Evolutionary conservation across 176 grass and related monocot species (phyloP).

Genomic region (Rhynchospora breviuscula): DNA sequence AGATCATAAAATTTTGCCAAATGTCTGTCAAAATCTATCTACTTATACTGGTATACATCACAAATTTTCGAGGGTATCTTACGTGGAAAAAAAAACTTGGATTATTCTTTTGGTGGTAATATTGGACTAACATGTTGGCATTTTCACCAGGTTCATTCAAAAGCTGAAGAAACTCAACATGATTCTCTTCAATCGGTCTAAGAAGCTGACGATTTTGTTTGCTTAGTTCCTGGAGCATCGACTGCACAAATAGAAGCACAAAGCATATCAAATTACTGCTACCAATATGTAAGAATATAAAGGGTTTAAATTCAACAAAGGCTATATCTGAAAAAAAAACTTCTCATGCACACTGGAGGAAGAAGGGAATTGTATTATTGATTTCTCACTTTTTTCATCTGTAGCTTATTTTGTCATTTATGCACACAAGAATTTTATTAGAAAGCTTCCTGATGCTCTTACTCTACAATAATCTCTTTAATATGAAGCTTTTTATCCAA

Average conservation of each 20-base stretch:
- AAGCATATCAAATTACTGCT: constrained; percentile 19
- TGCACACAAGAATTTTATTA: too few relatives aligned
- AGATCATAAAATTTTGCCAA: too few relatives aligned
- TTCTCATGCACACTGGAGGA: too few relatives aligned
- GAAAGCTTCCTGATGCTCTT: too few relatives aligned
- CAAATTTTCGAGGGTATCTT: too few relatives aligned
- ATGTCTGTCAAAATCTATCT: too few relatives aligned
- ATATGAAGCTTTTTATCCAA: too few relatives aligned
- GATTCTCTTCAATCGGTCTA: constrained; percentile 86
- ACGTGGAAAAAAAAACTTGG: background rate
- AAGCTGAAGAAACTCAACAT: constrained; percentile 87
- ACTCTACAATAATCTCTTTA: too few relatives aligned
- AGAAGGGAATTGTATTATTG: too few relatives aligned
- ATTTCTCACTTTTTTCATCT: too few relatives aligned
- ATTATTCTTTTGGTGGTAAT: background rate
- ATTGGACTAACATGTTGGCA: constrained; percentile 47
- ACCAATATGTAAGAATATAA: background rate
- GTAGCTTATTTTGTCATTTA: too few relatives aligned
- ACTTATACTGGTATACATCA: too few relatives aligned
- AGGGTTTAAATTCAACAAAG: background rate
- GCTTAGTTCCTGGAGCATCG: constrained; percentile 90
- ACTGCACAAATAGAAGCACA: constrained; percentile 28
- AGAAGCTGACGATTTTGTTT: constrained; percentile 89
- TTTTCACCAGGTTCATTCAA: constrained; percentile 73
- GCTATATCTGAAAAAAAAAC: constrained; percentile 8